Percentiles rank a stretch among this genome's conserved stretches.
These are phyloP conservation scores for Xerocomus brunneocitrinus DNA, from an alignment of 768 basidiomycete species.

Conservation along the genomic window DNA sequence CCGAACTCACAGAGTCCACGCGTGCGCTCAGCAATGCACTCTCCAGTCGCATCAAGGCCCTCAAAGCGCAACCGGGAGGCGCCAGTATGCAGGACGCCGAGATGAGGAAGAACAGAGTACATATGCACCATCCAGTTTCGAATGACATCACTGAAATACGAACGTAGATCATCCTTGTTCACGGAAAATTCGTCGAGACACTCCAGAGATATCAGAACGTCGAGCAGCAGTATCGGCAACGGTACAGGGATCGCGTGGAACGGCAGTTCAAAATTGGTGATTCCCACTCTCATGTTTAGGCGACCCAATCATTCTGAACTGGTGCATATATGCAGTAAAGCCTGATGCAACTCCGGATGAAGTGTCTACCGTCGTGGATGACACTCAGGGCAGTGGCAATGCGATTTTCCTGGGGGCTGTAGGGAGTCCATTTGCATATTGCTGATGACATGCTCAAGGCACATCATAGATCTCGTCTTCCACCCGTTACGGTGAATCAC, in stretches of 20 bases:
- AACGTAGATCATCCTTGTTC: constrained; percentile 52
- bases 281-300: constrained; percentile 6
- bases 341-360: constrained; percentile 83
- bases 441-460: background rate
- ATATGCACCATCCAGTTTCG: background rate
- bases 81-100: constrained; percentile 40
- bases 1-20: constrained; percentile 56
- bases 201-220: constrained; percentile 75
- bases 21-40: constrained; percentile 53
- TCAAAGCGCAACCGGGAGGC: constrained; percentile 39
- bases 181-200: constrained; percentile 68
- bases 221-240: constrained; percentile 64
- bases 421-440: background rate
- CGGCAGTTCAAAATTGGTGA: constrained; percentile 75
- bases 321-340: constrained; percentile 51
- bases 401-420: constrained; percentile 82
- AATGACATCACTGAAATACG: background rate
- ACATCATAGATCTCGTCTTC: constrained; percentile 59
- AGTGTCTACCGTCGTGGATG: constrained; percentile 61
- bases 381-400: constrained; percentile 49
- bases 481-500: constrained; percentile 78
- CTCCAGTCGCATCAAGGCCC: constrained; percentile 53
- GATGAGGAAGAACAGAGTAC: constrained; percentile 38
- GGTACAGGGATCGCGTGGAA: constrained; percentile 63
- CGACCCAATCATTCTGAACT: background rate